phyloP scores from a whole-genome alignment of 2,329 filamentous ascomycete species.

The Trichoderma koningiopsis region DNA sequence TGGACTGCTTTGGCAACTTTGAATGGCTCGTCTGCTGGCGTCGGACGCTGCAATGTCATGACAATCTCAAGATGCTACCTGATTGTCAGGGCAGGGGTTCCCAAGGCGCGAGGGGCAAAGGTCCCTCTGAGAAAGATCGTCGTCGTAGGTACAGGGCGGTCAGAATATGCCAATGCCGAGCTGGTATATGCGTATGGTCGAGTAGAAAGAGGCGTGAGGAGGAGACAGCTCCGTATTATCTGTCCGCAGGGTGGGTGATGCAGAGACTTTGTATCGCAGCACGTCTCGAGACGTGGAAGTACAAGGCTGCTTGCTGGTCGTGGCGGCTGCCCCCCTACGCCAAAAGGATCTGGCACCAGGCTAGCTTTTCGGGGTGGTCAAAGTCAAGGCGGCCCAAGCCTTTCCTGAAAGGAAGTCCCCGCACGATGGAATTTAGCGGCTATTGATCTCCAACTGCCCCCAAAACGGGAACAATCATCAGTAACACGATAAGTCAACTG shows the following conservation, averaged over 20 bases:
- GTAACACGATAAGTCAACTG: neutral
- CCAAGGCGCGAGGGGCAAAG: conserved; percentile 11
- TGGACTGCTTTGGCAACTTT: neutral
- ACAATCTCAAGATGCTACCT: neutral
- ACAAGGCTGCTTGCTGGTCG: neutral
- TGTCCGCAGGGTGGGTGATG: conserved; percentile 1
- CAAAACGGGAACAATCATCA: neutral
- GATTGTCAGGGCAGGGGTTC: neutral
- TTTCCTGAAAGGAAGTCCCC: neutral
- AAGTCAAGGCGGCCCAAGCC: neutral
- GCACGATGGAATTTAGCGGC: conserved; percentile 3
- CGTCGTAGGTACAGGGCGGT: neutral
- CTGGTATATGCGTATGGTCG: neutral
- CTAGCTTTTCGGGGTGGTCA: neutral
- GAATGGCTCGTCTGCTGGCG: neutral
- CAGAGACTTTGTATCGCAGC: conserved; percentile 1
- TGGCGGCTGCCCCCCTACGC: conserved; percentile 2
- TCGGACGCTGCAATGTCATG: neutral
- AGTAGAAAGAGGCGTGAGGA: neutral
- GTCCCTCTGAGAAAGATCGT: neutral
- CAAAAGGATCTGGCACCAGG: neutral
- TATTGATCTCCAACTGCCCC: conserved; percentile 6
- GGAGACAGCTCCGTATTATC: neutral
- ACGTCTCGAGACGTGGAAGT: neutral
- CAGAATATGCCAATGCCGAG: neutral